Conservation (phyloP, 441 rosid genomes). For the Erysimum pusillum region DNA sequence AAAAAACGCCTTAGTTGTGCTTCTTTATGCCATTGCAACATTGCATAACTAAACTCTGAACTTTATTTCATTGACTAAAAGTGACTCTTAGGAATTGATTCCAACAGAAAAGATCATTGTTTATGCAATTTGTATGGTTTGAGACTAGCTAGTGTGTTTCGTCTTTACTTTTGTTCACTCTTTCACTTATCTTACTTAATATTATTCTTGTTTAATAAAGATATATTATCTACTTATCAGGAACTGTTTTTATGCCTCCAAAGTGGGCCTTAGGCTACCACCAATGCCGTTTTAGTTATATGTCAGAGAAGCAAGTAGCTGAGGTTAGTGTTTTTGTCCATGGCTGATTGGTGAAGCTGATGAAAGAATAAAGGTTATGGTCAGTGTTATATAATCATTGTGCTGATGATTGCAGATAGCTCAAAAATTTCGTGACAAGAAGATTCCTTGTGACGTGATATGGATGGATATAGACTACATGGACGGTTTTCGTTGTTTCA, state of each 20-base stretch:
- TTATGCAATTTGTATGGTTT: conserved; percentile 13
- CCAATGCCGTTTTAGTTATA: conserved; percentile 96
- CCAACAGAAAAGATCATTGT: too few relatives aligned
- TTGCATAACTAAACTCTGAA: background rate
- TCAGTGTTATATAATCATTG: background rate
- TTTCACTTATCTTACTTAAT: background rate
- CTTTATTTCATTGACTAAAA: too few relatives aligned
- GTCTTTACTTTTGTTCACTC: background rate
- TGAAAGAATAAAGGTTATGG: conserved; percentile 10
- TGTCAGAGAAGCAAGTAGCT: conserved; percentile 75
- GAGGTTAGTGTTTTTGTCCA: conserved; percentile 64
- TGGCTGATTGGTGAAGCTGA: conserved; percentile 13
- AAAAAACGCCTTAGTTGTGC: background rate
- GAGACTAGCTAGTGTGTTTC: background rate
- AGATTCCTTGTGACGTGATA: conserved; percentile 89
- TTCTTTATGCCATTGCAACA: conserved; percentile 9
- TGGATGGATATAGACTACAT: conserved; percentile 99
- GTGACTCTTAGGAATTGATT: too few relatives aligned
- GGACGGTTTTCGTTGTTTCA: conserved; percentile 99
- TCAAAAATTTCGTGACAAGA: conserved; percentile 81
- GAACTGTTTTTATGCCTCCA: conserved; percentile 95
- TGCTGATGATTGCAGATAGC: conserved; percentile 62
- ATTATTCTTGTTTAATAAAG: background rate
- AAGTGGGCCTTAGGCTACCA: conserved; percentile 98
- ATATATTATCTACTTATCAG: conserved; percentile 49